Evolutionary conservation across 495 filamentous ascomycete genomes (phyloP).

Genomic region (Opeltia flavorubescens): DNA sequence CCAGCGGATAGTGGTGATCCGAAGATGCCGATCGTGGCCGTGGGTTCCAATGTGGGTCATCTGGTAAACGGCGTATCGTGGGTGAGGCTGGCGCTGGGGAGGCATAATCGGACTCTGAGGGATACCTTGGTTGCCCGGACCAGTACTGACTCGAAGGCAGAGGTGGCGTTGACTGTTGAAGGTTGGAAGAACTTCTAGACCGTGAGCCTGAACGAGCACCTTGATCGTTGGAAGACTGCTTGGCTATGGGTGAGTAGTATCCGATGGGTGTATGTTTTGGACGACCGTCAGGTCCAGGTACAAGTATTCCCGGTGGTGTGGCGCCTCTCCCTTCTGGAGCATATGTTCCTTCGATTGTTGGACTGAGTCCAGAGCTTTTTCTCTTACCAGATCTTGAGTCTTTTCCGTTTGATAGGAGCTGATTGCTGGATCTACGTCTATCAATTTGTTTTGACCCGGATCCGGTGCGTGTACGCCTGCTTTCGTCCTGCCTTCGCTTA

Average conservation of each 20-base stretch:
- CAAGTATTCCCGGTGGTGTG: conserved; percentile 31
- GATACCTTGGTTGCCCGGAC: conserved; percentile 20
- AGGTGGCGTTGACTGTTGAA: conserved; percentile 24
- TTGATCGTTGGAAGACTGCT: conserved; percentile 1
- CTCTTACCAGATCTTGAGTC: conserved; percentile 16
- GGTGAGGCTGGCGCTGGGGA: conserved; percentile 20
- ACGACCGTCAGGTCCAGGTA: conserved; percentile 38
- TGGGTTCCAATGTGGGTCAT: conserved; percentile 33
- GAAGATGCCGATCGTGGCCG: conserved; percentile 26
- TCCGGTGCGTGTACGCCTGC: conserved; percentile 15
- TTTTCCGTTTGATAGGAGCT: conserved; percentile 13
- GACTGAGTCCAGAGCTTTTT: conserved; percentile 6
- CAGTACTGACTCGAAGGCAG: conserved; percentile 19
- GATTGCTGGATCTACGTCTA: conserved; percentile 11
- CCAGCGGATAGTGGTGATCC: conserved; percentile 19
- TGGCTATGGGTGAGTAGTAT: conserved; percentile 8
- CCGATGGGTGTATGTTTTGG: conserved; percentile 58
- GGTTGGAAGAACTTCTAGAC: conserved; percentile 26
- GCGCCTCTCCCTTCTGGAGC: not conserved
- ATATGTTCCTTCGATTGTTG: not conserved
- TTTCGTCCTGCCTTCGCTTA: conserved; percentile 39
- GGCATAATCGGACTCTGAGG: conserved; percentile 17
- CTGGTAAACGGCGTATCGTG: conserved; percentile 25
- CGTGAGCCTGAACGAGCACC: conserved; percentile 24
- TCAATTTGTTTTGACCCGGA: conserved; percentile 6